These are phyloP conservation scores for Byssothecium circinans DNA, from an alignment of 2,329 filamentous ascomycete species.

Conservation along the genomic window DNA sequence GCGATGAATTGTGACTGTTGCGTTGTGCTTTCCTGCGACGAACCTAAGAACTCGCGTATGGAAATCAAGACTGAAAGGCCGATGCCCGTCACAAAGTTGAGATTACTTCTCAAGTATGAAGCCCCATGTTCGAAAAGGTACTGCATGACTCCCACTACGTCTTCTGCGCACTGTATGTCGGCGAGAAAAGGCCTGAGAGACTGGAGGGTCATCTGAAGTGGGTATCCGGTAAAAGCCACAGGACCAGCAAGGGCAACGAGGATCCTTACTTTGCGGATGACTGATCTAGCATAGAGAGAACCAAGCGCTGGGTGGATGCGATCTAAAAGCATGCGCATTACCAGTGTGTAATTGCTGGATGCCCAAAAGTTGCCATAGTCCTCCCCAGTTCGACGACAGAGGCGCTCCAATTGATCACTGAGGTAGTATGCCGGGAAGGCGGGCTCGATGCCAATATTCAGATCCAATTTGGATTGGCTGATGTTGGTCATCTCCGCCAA, in stretches of 20 bases:
- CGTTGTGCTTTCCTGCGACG: constrained; percentile 75
- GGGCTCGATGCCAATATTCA: constrained; percentile 83
- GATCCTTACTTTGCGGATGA: constrained; percentile 82
- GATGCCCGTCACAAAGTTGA: constrained; percentile 80
- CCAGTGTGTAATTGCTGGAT: constrained; percentile 69
- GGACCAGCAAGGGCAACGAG: constrained; percentile 76
- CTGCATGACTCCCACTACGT: constrained; percentile 81
- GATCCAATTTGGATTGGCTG: constrained; percentile 63
- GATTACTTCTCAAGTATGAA: constrained; percentile 63
- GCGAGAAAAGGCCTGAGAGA: constrained; percentile 76
- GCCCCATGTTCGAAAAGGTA: constrained; percentile 75
- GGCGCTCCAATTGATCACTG: constrained; percentile 70
- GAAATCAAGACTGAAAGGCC: constrained; percentile 78
- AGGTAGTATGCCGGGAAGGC: constrained; percentile 80
- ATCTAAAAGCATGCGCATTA: constrained; percentile 77
- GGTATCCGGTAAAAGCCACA: constrained; percentile 75
- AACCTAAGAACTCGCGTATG: constrained; percentile 73
- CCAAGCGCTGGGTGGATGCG: constrained; percentile 82
- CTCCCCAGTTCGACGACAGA: constrained; percentile 70
- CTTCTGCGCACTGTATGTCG: constrained; percentile 85
- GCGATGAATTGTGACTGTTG: constrained; percentile 80
- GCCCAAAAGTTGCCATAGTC: constrained; percentile 72
- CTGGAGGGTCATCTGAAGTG: constrained; percentile 86
- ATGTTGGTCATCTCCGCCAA: constrained; percentile 70
- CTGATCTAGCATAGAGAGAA: constrained; percentile 80